Evolutionary conservation across 352 stramenopile genomes (phyloP), one percentile per base, ranked within the genome.

Genomic region (Phytophthora boehmeriae): DNA sequence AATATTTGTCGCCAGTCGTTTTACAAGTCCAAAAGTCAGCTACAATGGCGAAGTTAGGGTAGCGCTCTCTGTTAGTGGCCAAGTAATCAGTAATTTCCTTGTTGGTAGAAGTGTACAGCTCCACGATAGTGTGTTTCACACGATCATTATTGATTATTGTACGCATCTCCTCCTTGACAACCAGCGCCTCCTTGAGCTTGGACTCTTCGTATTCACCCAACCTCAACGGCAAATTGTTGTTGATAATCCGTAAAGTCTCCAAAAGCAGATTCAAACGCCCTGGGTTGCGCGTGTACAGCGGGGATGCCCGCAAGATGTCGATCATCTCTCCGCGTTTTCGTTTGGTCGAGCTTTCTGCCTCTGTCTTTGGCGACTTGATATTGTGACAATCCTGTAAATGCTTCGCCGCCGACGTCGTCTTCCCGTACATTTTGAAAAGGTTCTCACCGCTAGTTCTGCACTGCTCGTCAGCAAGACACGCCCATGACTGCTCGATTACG

Each of bases 171-270:
- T 50, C 34, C 3, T 43, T 27, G 11, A 41, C 2, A 16, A 63
- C 45, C 2, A 55, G 23, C 6, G 43, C 54, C 11, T 27, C 1
- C 5, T 39, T 28, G 13, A 55, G 20, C 20, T 14, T 48, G 1
- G 54, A 48, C 13, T 60, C 42, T 2, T 51, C 42, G 30, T 60
- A 53, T 22, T 63, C 43, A 9, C 22, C 44, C 10, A 54, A 5
- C 3, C 16, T 1, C 10, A 50, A 34, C 5, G 54, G 55, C 16
- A 56, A 22, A 11, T 45, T 57, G 38, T 51, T 56, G 23, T 45
- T 44, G 1, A 63, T 22, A 9, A 63, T 63, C 1, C 46, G 35
- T 2, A 57, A 16, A 1, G 45, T 56, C 36, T 52, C 46, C 22
- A 63, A n/a, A n/a, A 45, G 28, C 4, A 60, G 4, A 11, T 45